These are phyloP conservation scores for Arthrinium phaeospermum DNA, from an alignment of 2,329 filamentous ascomycete genomes.

Conservation along the genomic window DNA sequence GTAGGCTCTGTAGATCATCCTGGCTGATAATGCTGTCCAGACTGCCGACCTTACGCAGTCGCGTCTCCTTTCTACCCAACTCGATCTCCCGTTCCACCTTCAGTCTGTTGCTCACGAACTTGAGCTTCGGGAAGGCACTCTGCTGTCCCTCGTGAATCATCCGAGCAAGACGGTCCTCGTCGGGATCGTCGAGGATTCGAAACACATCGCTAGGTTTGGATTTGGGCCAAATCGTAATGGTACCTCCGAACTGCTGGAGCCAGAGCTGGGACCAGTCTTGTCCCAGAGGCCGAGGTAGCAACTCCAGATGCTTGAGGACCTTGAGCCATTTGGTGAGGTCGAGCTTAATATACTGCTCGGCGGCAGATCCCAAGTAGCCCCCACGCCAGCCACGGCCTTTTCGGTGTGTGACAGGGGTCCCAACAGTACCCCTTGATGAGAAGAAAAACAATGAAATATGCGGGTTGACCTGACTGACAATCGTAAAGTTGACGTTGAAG, in stretches of 20 bases:
- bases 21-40: constrained; percentile 67
- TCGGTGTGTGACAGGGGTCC: constrained; percentile 91
- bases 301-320: constrained; percentile 88
- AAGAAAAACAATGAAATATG: constrained; percentile 99
- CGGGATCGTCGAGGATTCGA: constrained; percentile 86
- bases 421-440: constrained; percentile 88
- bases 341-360: constrained; percentile 94
- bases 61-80: constrained; percentile 59
- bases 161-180: constrained; percentile 72
- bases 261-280: constrained; percentile 98
- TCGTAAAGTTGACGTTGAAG: constrained; percentile 98
- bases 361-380: constrained; percentile 89
- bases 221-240: constrained; percentile 95
- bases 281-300: constrained; percentile 86
- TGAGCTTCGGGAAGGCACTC: constrained; percentile 87
- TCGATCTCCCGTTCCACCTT: constrained; percentile 78
- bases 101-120: constrained; percentile 87
- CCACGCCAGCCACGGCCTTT: constrained; percentile 94
- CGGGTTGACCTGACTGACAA: constrained; percentile 88
- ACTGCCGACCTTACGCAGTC: constrained; percentile 55
- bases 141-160: constrained; percentile 94
- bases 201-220: constrained; percentile 79
- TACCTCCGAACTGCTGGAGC: constrained; percentile 93
- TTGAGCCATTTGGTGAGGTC: constrained; percentile 98
- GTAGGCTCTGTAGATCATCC: constrained; percentile 60